Percentiles rank a stretch among this genome's conserved stretches.
phyloP scores from a whole-genome alignment of 257 asterid species.

The Nicotiana sylvestris region DNA sequence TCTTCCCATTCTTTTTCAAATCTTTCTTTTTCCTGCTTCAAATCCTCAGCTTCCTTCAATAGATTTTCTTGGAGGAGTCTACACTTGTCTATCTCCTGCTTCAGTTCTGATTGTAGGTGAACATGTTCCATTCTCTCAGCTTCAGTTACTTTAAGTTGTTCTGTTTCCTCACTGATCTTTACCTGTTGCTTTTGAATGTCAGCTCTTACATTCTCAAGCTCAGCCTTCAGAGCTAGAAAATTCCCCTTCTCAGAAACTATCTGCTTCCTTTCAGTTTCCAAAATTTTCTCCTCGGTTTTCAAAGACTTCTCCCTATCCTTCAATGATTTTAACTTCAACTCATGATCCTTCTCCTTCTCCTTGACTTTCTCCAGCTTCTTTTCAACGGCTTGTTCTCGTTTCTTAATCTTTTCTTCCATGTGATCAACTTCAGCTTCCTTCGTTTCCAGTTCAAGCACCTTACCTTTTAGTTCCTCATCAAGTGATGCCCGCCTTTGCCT shows the following conservation, averaged over 20 bases:
- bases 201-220: slow-evolving; percentile 59
- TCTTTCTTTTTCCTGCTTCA: slow-evolving; percentile 79
- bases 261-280: slow-evolving; percentile 58
- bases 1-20: slow-evolving; percentile 98
- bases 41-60: slow-evolving; percentile 63
- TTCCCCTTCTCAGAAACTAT: slow-evolving; percentile 56
- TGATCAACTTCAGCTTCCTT: slow-evolving; percentile 79
- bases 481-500: slow-evolving; percentile 61
- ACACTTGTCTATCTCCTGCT: slow-evolving; percentile 78
- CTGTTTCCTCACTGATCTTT: slow-evolving; percentile 53
- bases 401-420: slow-evolving; percentile 78
- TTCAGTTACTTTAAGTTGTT: slow-evolving; percentile 73
- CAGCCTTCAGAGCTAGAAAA: slow-evolving; percentile 47
- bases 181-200: slow-evolving; percentile 56
- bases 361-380: slow-evolving; percentile 68
- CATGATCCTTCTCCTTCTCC: slow-evolving; percentile 64
- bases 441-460: slow-evolving; percentile 67
- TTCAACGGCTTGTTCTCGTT: slow-evolving; percentile 78
- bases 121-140: slow-evolving; percentile 69
- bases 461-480: slow-evolving; percentile 64
- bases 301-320: slow-evolving; percentile 77
- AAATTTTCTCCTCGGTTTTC: slow-evolving; percentile 55
- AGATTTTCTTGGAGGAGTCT: slow-evolving; percentile 66
- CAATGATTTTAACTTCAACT: slow-evolving; percentile 56
- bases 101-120: slow-evolving; percentile 71